Evolutionary conservation across 768 basidiomycete genomes (phyloP).

Genomic region (Leccinum subgranulosum): DNA sequence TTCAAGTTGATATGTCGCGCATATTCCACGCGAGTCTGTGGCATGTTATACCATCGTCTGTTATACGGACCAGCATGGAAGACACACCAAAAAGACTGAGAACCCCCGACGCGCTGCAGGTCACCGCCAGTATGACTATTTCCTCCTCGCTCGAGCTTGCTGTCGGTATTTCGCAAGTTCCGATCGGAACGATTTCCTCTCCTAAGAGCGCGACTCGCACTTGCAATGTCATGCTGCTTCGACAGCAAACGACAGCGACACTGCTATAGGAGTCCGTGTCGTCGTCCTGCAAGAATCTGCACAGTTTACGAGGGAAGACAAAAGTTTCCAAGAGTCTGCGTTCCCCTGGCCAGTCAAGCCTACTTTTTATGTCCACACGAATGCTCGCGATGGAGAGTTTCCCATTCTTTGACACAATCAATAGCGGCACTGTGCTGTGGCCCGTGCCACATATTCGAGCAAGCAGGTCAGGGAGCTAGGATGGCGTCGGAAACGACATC

Average conservation of each 20-base stretch:
- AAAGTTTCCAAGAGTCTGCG: conserved; percentile 28
- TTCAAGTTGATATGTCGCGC: conserved; percentile 38
- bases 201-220: conserved; percentile 21
- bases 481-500: conserved; percentile 2
- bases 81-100: conserved; percentile 50
- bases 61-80: background rate
- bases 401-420: conserved; percentile 35
- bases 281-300: conserved; percentile 26
- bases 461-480: conserved; percentile 44
- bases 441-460: conserved; percentile 36
- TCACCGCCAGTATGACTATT: conserved; percentile 10
- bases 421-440: conserved; percentile 21
- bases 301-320: conserved; percentile 27
- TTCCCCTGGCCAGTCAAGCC: conserved; percentile 26
- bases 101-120: conserved; percentile 44
- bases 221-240: conserved; percentile 13
- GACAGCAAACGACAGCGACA: conserved; percentile 25
- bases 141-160: background rate
- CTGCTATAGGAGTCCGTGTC: conserved; percentile 1
- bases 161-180: conserved; percentile 23
- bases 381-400: conserved; percentile 31
- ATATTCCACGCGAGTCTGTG: conserved; percentile 44
- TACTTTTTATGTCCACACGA: conserved; percentile 26
- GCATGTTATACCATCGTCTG: background rate
- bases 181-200: conserved; percentile 14